phyloP scores from a whole-genome alignment of 331 rosid species.

The Prunus yedoensis region DNA sequence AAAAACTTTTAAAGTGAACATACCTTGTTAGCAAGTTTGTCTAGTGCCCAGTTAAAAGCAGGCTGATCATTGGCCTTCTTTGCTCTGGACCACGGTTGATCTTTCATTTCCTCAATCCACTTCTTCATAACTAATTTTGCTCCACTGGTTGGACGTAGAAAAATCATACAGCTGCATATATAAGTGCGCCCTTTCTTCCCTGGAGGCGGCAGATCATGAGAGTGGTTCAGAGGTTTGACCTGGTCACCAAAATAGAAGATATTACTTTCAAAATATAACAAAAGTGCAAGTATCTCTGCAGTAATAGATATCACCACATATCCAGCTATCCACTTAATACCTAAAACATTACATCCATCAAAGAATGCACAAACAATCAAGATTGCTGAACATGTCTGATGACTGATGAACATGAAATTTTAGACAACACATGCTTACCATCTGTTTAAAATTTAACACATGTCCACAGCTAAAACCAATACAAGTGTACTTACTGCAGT shows the following conservation, averaged over 20 bases:
- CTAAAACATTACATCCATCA: not conserved
- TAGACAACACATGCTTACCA: not conserved
- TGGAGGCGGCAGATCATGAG: constrained; percentile 93
- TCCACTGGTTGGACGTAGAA: constrained; percentile 63
- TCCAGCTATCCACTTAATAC: not conserved
- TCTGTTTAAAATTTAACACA: not conserved
- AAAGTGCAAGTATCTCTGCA: constrained; percentile 1
- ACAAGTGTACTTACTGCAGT: constrained; percentile 56
- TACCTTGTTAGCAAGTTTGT: constrained; percentile 79
- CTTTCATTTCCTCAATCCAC: constrained; percentile 86
- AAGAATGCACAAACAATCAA: not conserved
- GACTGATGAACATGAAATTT: not conserved
- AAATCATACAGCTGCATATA: constrained; percentile 93
- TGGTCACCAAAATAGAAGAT: constrained; percentile 33
- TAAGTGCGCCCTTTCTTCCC: constrained; percentile 97
- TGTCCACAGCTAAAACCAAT: constrained; percentile 4
- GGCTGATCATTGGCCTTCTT: constrained; percentile 95
- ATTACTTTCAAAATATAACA: constrained; percentile 16
- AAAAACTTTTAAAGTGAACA: constrained; percentile 7
- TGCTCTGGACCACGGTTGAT: constrained; percentile 75
- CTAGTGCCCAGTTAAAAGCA: constrained; percentile 96
- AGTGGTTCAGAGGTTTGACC: constrained; percentile 89
- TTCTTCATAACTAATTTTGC: constrained; percentile 73
- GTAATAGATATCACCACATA: not conserved
- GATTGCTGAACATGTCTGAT: not conserved